Base-by-base conservation (phyloP, 495 filamentous ascomycete species). In the Penicillium paxilli region DNA sequence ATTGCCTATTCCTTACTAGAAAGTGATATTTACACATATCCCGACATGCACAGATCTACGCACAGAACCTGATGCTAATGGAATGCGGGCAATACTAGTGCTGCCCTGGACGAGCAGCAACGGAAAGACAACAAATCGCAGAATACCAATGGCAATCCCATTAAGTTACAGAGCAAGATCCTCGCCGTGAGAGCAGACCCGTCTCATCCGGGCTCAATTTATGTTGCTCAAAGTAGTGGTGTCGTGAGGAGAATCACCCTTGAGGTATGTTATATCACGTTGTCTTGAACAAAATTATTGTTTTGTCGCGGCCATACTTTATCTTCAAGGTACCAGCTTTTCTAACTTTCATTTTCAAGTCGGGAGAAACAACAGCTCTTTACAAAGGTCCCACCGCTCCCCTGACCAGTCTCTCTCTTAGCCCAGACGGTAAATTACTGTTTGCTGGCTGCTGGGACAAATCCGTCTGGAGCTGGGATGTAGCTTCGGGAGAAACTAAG, bases 361-460 rank as follows among this genome's bases (percentile, higher is more conserved):
- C 80, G 5, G 77, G 74, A 23, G 72, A 78, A 59, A 77, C 72
- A 23, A 62, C 70, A n/a, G 69, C 69, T 28, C 46, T 87, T 5
- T 93, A 83, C 66, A 82, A 81, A 66, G 92, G 89, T 10, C 91
- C 91, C 14, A 81, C 79, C 23, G 85, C 91, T 11, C 94, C 94
- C 1, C 66, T 96, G 20, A 91, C 90, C 20, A 88, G 85, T 57
- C 66, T 97, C 44, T 86, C 87, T 23, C 74, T 96, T 25, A 85
- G 87, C 24, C 77, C 83, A 1, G 72, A 74, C 46, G 76, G 74
- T 35, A 73, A 73, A 20, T 83, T 80, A 1, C 57, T 98, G 44
- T 97, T 91, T 68, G 90, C 89, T 23, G 92, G 91, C 21, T 90
- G 87, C 55, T 98, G 94, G 94, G 92, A 98, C 75, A 96, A 95